phyloP scores from a whole-genome alignment of 2,329 filamentous ascomycete species.

The Botrytis fabae region DNA sequence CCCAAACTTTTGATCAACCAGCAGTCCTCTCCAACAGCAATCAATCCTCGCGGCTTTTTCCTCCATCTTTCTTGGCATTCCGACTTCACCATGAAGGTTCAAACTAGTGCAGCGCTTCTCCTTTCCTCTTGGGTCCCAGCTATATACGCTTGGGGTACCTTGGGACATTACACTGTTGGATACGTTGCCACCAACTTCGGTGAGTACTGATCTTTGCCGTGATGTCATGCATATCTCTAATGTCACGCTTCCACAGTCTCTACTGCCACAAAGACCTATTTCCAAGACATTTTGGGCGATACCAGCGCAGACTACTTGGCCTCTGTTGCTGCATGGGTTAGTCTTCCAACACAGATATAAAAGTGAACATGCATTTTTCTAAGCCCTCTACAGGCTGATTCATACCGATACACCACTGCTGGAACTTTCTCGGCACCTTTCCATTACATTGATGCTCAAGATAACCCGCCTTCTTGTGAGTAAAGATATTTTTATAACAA shows the following conservation, averaged over 20 bases:
- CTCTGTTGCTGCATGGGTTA: slow-evolving; percentile 60
- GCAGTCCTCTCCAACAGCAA: background rate
- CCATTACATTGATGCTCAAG: slow-evolving; percentile 69
- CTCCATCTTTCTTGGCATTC: background rate
- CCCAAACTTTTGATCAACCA: background rate
- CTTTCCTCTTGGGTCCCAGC: slow-evolving; percentile 27
- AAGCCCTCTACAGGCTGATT: slow-evolving; percentile 50
- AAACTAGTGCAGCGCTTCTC: slow-evolving; percentile 25
- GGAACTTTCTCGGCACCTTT: slow-evolving; percentile 61
- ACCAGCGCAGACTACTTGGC: slow-evolving; percentile 60
- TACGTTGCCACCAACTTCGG: slow-evolving; percentile 60
- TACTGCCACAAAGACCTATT: slow-evolving; percentile 55
- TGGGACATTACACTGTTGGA: slow-evolving; percentile 66
- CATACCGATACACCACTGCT: slow-evolving; percentile 59
- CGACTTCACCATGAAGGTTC: slow-evolving; percentile 21
- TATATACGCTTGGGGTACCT: slow-evolving; percentile 41
- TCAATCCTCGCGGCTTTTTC: background rate
- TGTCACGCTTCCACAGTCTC: slow-evolving; percentile 44
- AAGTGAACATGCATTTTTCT: background rate
- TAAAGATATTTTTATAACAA: background rate
- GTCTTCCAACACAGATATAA: background rate
- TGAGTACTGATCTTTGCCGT: slow-evolving; percentile 10
- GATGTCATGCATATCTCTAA: background rate
- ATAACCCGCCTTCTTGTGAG: slow-evolving; percentile 53
- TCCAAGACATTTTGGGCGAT: slow-evolving; percentile 58